Percentiles rank a stretch among this genome's conserved stretches.
Evolutionary conservation across 352 stramenopile species (phyloP).

Genomic region (Pythium oligandrum): DNA sequence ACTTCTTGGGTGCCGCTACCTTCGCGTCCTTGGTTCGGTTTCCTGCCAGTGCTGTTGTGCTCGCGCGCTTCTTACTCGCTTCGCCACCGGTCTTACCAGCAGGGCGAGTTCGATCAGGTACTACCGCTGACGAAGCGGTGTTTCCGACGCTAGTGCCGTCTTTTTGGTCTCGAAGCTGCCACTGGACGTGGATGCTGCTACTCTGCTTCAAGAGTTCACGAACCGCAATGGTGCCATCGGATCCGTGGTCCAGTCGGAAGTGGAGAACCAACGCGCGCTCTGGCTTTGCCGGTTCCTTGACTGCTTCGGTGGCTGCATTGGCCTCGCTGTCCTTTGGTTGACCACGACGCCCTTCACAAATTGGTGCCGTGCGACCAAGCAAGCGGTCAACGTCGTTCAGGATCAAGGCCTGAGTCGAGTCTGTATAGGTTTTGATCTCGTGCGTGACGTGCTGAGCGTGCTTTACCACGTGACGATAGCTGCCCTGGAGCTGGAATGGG

Average conservation of each 20-base stretch:
- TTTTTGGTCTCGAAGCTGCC: constrained; percentile 34
- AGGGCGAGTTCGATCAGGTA: background rate
- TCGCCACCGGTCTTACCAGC: constrained; percentile 1
- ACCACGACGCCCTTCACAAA: background rate
- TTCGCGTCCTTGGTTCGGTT: constrained; percentile 28
- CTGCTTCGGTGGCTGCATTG: background rate
- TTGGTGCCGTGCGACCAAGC: constrained; percentile 8
- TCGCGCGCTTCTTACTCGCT: constrained; percentile 28
- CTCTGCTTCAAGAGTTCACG: constrained; percentile 92
- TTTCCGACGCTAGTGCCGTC: background rate
- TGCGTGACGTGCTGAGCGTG: constrained; percentile 68
- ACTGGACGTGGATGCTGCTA: constrained; percentile 76
- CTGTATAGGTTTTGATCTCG: constrained; percentile 63
- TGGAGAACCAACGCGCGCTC: constrained; percentile 29
- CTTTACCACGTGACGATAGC: constrained; percentile 82
- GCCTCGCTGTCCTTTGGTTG: background rate
- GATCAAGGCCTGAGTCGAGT: constrained; percentile 75
- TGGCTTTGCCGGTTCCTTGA: constrained; percentile 6
- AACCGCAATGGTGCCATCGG: constrained; percentile 92
- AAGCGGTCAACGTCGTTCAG: constrained; percentile 78
- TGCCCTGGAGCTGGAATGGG: constrained; percentile 59
- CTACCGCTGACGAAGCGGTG: background rate
- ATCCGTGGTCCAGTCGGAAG: constrained; percentile 57
- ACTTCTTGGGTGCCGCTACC: constrained; percentile 66
- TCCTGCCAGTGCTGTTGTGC: constrained; percentile 8